phyloP scores from a whole-genome alignment of 768 basidiomycete species.

The Rhodosporidiobolus odoratus region DNA sequence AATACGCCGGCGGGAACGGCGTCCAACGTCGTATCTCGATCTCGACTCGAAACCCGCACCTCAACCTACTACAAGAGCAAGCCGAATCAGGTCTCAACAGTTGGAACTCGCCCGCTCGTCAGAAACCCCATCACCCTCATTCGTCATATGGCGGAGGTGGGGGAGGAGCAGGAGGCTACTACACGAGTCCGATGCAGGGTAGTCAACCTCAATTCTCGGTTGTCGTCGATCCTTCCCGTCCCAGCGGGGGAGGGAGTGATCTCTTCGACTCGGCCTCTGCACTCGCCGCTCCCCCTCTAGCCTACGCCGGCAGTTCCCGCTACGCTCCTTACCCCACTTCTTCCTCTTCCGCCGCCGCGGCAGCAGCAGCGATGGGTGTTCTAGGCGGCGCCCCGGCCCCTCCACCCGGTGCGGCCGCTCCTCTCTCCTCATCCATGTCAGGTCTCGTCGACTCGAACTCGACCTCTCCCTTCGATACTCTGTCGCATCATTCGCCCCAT shows the following conservation, averaged over 20 bases:
- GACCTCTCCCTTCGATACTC: not conserved
- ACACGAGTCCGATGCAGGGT: conserved; percentile 63
- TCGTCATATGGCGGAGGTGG: not conserved
- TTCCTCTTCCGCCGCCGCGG: not conserved
- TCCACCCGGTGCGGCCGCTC: conserved; percentile 6
- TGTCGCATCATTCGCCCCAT: not conserved
- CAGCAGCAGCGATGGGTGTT: no score
- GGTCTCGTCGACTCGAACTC: not conserved
- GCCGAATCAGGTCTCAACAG: conserved; percentile 30
- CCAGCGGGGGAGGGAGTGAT: not conserved
- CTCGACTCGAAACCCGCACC: conserved; percentile 77
- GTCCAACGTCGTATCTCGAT: conserved; percentile 47
- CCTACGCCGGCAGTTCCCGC: conserved; percentile 17
- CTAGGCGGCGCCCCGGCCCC: conserved; percentile 17
- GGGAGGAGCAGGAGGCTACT: conserved; percentile 21
- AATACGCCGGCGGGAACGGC: conserved; percentile 55
- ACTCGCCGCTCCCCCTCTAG: conserved; percentile 25
- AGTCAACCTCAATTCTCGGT: conserved; percentile 42
- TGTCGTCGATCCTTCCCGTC: conserved; percentile 29
- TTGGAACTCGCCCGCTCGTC: conserved; percentile 34
- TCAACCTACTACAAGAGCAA: conserved; percentile 78
- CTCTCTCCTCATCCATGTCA: not conserved
- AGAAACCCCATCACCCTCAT: conserved; percentile 9
- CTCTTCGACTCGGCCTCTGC: conserved; percentile 12
- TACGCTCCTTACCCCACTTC: conserved; percentile 13